These are phyloP conservation scores for Myxozyma lipomycoides DNA, from an alignment of 805 yeast species.

Conservation along the genomic window DNA sequence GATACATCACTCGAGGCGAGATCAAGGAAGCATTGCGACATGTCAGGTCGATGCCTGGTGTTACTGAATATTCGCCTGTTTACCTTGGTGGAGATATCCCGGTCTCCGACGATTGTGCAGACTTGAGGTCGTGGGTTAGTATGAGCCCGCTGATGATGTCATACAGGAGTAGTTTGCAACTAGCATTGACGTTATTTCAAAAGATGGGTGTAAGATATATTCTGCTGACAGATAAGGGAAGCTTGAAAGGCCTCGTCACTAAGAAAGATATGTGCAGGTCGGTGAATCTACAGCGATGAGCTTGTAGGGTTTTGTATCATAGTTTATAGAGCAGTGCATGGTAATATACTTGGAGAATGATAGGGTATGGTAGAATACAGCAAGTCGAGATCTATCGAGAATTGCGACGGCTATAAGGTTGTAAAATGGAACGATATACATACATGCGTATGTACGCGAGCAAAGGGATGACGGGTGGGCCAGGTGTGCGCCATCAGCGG, in stretches of 20 bases:
- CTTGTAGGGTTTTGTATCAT: too few species aligned
- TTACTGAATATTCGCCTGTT: slow-evolving; percentile 12
- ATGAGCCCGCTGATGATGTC: slow-evolving; percentile 35
- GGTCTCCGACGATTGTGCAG: slow-evolving; percentile 12
- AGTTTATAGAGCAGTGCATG: too few species aligned
- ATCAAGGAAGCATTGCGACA: slow-evolving; percentile 36
- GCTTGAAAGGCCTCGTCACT: slow-evolving; percentile 40
- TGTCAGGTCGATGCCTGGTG: slow-evolving; percentile 11
- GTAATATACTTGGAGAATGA: too few species aligned
- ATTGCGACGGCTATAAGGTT: too few species aligned
- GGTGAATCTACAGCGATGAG: too few species aligned
- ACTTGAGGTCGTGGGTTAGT: slow-evolving; percentile 31
- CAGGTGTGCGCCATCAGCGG: too few species aligned
- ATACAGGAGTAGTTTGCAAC: slow-evolving; percentile 36
- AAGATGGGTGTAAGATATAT: slow-evolving; percentile 40
- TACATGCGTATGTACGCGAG: too few species aligned
- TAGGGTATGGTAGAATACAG: too few species aligned
- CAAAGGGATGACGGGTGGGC: too few species aligned
- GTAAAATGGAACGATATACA: too few species aligned
- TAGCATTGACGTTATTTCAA: slow-evolving; percentile 41
- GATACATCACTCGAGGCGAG: slow-evolving; percentile 44
- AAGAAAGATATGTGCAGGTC: slow-evolving; percentile 35
- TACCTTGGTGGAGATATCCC: slow-evolving; percentile 16
- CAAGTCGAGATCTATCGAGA: too few species aligned
- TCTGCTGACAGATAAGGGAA: slow-evolving; percentile 34